Base-by-base conservation (phyloP, 164 flowering plant species). In the Chloranthus sessilifolius region DNA sequence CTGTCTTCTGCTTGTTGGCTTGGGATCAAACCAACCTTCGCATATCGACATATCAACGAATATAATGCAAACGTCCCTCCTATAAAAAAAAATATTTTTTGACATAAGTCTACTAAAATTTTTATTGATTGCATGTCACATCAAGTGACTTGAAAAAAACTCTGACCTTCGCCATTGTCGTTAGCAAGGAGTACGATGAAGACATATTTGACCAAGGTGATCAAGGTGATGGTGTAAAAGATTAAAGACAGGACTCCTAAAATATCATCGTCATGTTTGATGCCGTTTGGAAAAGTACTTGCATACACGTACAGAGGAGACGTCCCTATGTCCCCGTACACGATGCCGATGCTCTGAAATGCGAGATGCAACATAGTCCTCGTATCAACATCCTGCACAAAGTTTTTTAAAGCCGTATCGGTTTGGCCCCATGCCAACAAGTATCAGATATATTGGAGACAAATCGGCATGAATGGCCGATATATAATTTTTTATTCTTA, bases 301-400 rank as follows among this genome's bases (percentile, higher is more conserved):
- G 81, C 27, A 28, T 45, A 84, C 9, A 87, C 96, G 28, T 82
- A 88, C 3, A 88, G 67, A 0, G 92, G 92, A 9, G 96, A 87
- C 1, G 95, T 86, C 0, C 95, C 95, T 7, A 86, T 78, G 54
- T 86, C 95, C 1, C 91, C 95, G 25, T 80, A 87, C 36, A 87
- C 77, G 1, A 87, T 55, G 12, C 95, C 95, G 2, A 87, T 66
- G 69, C 91, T 81, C 50, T 87, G 92, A 26, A 83, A 83, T 9
- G 96, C 89, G 7, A 88, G 60, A 0, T 58, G 61, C 47, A 87
- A 27, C 21, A 83, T 69, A 53, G 61, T 73, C 48, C 48, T 24
- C 95, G 90, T 78, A 20, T 51, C 48, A 38, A 12, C 47, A 2
- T 2, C 37, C 66, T 69, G n/a, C 57, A 36, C 3, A 19, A 17